Base-by-base conservation (phyloP, 1,284 basidiomycete species). In the Cutaneotrichosporon cutaneum region DNA sequence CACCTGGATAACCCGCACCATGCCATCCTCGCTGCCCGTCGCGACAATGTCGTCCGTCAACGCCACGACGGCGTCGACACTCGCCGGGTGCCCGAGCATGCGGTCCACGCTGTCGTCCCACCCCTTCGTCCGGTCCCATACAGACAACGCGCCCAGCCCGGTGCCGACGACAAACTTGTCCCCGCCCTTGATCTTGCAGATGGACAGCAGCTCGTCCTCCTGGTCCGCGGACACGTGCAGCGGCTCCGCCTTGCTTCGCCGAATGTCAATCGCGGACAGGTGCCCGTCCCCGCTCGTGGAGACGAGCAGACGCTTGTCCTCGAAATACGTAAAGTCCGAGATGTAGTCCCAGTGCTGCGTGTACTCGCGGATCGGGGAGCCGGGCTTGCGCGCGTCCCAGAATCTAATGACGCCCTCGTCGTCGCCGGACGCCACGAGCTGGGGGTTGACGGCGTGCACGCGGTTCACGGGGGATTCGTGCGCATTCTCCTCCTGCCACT, bases 261-360 rank as follows among this genome's bases (percentile, higher is more conserved):
- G 86, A 44, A 90, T 85, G 71, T 98, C 94, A 72, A 96, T 88
- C 33, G 94, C 90, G 9, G 90, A 92, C 48, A 98, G 81, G 22
- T 90, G 90, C 0, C 93, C 94, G 75, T 98, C 94, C 48, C 92
- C 94, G 90, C 90, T 94, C 2, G 92, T 93, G 30, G 88, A 83
- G 27, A 94, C 85, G 4, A 94, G 83, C 61, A 94, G 91, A 69
- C 87, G 89, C 78, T 90, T 90, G 78, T 91, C 89, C 48, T 86
- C 85, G 58, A 92, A 79, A 85, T 90, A 97, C 45, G 92, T 79
- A 77, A 98, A 91, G 74, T 94, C 93, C 24, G 92, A 91, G 60
- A 98, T 95, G 78, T 94, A 97, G 80, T 97, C 94, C 73, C 89
- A 94, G 73, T 98, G 94, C 61, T 97, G 94, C 13, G 83, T 86